These are phyloP conservation scores for Symmetrospora coprosmae DNA, from an alignment of 768 basidiomycete genomes.

Conservation along the genomic window DNA sequence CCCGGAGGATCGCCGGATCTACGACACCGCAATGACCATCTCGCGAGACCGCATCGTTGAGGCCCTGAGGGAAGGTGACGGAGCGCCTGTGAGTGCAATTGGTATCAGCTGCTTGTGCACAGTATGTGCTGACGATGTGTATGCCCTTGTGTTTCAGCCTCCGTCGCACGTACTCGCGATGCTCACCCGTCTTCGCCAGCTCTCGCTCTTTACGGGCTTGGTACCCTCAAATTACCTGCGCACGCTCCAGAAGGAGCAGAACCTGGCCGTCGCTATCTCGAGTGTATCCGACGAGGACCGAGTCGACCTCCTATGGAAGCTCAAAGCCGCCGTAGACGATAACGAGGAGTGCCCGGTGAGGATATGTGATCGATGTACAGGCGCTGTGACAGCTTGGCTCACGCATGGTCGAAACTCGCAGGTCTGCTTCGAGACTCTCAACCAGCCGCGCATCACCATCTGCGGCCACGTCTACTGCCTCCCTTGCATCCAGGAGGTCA, in stretches of 20 bases:
- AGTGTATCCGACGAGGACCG: neutral
- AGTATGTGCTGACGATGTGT: constrained; percentile 45
- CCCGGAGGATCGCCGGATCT: constrained; percentile 33
- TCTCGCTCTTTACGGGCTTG: constrained; percentile 63
- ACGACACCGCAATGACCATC: constrained; percentile 43
- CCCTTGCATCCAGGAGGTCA: constrained; percentile 25
- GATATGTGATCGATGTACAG: neutral
- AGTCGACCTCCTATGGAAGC: neutral
- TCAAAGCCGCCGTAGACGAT: constrained; percentile 9
- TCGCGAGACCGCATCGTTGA: neutral
- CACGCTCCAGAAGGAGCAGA: neutral
- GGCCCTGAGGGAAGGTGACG: neutral
- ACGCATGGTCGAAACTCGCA: neutral
- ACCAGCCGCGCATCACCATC: constrained; percentile 28
- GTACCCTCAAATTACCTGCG: constrained; percentile 50
- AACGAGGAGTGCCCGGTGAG: constrained; percentile 11
- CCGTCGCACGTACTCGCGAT: constrained; percentile 41
- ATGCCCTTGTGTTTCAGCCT: constrained; percentile 52
- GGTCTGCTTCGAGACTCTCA: constrained; percentile 23
- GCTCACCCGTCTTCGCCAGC: constrained; percentile 51
- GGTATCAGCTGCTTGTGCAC: neutral
- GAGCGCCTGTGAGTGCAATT: too few relatives aligned
- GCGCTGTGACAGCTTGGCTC: neutral
- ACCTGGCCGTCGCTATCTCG: neutral
- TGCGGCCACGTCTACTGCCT: constrained; percentile 30